Evolutionary conservation across 352 stramenopile genomes (phyloP).

Genomic region (Phytopythium mirpurense): DNA sequence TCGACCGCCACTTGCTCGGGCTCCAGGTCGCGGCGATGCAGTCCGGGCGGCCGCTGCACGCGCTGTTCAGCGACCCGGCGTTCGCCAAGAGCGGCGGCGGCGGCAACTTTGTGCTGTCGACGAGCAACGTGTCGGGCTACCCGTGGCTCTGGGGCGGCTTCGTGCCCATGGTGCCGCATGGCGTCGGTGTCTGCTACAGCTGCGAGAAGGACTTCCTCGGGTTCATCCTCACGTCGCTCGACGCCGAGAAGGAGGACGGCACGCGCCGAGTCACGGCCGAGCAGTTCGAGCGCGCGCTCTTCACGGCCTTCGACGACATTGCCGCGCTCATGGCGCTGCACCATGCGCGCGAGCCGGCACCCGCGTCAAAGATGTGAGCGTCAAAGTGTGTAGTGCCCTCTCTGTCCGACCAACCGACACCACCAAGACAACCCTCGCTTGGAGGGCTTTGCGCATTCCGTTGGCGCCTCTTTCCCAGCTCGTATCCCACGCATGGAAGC

Average conservation of each 20-base stretch:
- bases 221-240: conserved; percentile 91
- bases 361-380: conserved; percentile 10
- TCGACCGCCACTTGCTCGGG: conserved; percentile 92
- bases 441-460: too few species aligned
- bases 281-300: conserved; percentile 42
- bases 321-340: conserved; percentile 25
- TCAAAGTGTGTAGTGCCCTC: too few species aligned
- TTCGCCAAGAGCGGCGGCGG: conserved; percentile 81
- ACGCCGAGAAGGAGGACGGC: conserved; percentile 10
- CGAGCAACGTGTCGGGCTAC: conserved; percentile 92
- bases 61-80: conserved; percentile 80
- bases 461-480: too few species aligned
- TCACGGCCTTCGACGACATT: conserved; percentile 55
- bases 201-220: conserved; percentile 87
- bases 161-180: conserved; percentile 85
- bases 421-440: too few species aligned
- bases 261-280: conserved; percentile 26
- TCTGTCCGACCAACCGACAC: too few species aligned
- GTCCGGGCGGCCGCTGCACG: conserved; percentile 52
- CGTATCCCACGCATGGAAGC: too few species aligned
- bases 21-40: conserved; percentile 83
- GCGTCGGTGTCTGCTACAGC: conserved; percentile 92
- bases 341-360: not conserved
- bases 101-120: conserved; percentile 92
- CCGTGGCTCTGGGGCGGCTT: conserved; percentile 95